Evolutionary conservation across 2,329 filamentous ascomycete genomes (phyloP), one percentile per base, ranked within the genome.

Genomic region (Aspergillus brasiliensis): DNA sequence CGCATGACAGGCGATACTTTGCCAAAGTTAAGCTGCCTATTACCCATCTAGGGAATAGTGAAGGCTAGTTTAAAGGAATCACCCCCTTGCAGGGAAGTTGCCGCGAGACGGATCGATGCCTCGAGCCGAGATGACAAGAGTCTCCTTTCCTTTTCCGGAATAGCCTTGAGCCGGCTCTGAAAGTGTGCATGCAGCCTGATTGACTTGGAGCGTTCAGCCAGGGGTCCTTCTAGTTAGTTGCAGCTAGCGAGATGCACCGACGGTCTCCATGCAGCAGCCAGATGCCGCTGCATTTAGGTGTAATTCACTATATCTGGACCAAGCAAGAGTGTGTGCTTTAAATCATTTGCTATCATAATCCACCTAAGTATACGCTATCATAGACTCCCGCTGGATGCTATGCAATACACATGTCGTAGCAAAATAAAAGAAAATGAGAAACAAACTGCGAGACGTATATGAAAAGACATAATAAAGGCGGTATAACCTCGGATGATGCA

Each of bases 311-410:
- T 25, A 25, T 25, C 25, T 1, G 25, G 7, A 25, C 25, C 21
- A 47, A 47, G 17, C 17, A 19, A 44, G 19, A 13, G 11, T 17
- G n/a, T 23, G 25, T 17, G 6, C 0, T 23, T 15, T 19, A 54
- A 31, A 5, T 21, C 17, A 28, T 19, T 44, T n/a, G 31, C 19
- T 27, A 28, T 55, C 38, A 34, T 21, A 46, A 21, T 25, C 10
- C 17, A 31, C 38, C 23, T 15, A 27, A 55, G 42, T n/a, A 46
- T 44, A 55, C 21, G 23, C 38, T 44, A 25, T 55, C 27, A n/a
- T 28, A 8, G 44, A 55, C 52, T 55, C 52, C 52, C 52, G 52
- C 52, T 46, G 25, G 23, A 27, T 46, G 52, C 52, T 46, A 55
- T 55, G 52, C 52, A 46, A 28, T 31, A 13, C n/a, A 55, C 10